Base-by-base conservation (phyloP, 768 basidiomycete genomes). In the Leccinum imitatum region DNA sequence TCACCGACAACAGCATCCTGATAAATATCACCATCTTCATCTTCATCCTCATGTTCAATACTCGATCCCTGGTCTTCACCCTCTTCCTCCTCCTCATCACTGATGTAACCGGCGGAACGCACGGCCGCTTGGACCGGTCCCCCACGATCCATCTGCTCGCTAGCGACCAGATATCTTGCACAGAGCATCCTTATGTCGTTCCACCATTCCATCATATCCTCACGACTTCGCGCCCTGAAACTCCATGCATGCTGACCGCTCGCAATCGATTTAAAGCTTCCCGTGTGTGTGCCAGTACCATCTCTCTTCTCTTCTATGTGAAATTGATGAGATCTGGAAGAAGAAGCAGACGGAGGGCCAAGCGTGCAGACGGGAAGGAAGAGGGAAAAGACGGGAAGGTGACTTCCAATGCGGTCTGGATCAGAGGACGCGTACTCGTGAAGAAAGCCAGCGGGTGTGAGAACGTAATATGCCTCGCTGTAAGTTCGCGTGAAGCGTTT, bases 191-290 rank as follows among this genome's bases (percentile, higher is more conserved):
- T 77, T 44, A 95, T 80, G 71, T 98, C 97, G 70, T 98, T 98
- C 97, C 97, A 99, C 93, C 97, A 97, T 77, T 99, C 97, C 93
- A 98, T 93, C 93, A 98, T 94, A 66, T 98, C 96, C 63, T 98
- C 96, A 64, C 90, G 85, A 59, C 87, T 90, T 60, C 96, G 78
- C 50, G 91, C 84, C 37, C 94, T 83, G 82, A 99, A 98, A 53
- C 87, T 91, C 87, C 91, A 98, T 30, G 92, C 92, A 67, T 85
- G 82, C 56, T 84, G 78, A 23, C 80, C 71, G 25, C 65, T 71
- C 33, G 60, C 59, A 57, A 64, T 83, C 63, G 53, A 69, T 68
- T 61, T 82, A 69, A 67, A 86, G 69, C 81, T 79, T n/a, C 87
- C 86, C 0, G 79, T 75, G 65, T 86, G 85, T 1, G 80, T 81